phyloP scores from a whole-genome alignment of 306 rosid species.

The Coriaria nepalensis region DNA sequence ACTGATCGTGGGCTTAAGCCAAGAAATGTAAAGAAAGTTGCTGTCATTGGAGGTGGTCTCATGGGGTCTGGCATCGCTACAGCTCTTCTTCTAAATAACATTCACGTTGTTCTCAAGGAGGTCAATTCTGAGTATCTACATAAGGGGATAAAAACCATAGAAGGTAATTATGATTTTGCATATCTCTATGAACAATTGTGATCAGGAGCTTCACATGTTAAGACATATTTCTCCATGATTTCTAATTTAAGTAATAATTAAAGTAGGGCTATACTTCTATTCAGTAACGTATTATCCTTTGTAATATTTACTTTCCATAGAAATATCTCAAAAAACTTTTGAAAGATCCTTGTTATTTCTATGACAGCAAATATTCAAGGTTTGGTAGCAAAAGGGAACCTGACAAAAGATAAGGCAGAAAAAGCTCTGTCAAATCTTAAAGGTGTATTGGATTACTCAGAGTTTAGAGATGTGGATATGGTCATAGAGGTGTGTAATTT shows the following conservation, averaged over 20 bases:
- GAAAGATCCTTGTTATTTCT: constrained; percentile 9
- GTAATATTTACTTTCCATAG: no score
- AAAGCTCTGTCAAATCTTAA: constrained; percentile 53
- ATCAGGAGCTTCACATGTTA: no score
- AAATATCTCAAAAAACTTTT: neutral
- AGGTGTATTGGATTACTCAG: constrained; percentile 74
- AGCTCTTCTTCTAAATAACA: constrained; percentile 59
- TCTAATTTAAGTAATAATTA: no score
- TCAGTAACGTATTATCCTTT: no score
- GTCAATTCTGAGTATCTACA: constrained; percentile 66
- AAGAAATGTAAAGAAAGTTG: constrained; percentile 71
- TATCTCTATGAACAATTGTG: no score
- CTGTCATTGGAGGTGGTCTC: constrained; percentile 93
- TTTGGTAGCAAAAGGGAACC: constrained; percentile 51
- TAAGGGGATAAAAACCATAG: constrained; percentile 52
- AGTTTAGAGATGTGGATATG: constrained; percentile 73
- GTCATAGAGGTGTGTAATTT: constrained; percentile 63
- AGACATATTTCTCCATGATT: no score
- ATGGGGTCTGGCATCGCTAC: constrained; percentile 99
- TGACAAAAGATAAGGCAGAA: constrained; percentile 57
- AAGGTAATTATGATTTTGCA: constrained; percentile 35
- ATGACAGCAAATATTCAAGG: constrained; percentile 54
- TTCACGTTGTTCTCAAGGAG: constrained; percentile 75
- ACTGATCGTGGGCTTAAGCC: constrained; percentile 87
- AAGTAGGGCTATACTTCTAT: no score